Percentiles rank a stretch among this genome's conserved stretches.
These are phyloP conservation scores for Alternaria arbusti DNA, from an alignment of 2,329 filamentous ascomycete genomes.

Conservation along the genomic window DNA sequence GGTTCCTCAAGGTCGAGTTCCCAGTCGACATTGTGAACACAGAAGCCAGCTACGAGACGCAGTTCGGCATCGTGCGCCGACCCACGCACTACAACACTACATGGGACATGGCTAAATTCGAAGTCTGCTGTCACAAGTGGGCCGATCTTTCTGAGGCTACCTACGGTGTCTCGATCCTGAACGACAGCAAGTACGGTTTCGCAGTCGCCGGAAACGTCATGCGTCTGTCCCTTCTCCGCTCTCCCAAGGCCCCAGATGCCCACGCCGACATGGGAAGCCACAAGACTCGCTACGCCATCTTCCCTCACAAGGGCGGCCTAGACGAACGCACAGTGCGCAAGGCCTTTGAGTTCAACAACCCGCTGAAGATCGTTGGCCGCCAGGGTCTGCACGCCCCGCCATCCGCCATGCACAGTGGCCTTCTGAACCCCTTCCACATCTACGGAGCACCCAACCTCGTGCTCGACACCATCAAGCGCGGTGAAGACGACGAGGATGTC, in stretches of 20 bases:
- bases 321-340: conserved; percentile 77
- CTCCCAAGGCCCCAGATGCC: conserved; percentile 90
- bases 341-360: conserved; percentile 90
- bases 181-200: conserved; percentile 96
- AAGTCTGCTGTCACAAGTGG: conserved; percentile 95
- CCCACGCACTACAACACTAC: conserved; percentile 98
- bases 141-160: conserved; percentile 87
- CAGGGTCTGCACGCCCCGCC: conserved; percentile 31
- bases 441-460: conserved; percentile 70
- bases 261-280: conserved; percentile 94
- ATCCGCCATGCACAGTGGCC: conserved; percentile 26
- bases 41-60: conserved; percentile 93
- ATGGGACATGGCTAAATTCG: conserved; percentile 98
- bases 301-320: conserved; percentile 79
- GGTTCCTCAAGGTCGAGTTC: conserved; percentile 98
- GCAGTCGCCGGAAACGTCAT: conserved; percentile 88
- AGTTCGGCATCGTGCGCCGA: conserved; percentile 85
- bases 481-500: conserved; percentile 65
- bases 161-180: conserved; percentile 90
- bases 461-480: conserved; percentile 89
- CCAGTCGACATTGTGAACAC: conserved; percentile 90
- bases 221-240: conserved; percentile 83
- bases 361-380: conserved; percentile 63
- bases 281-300: conserved; percentile 85
- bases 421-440: conserved; percentile 69